Evolutionary conservation across 1,284 basidiomycete genomes (phyloP), one percentile per base, ranked within the genome.

Genomic region (Ceratobasidium theobromae): DNA sequence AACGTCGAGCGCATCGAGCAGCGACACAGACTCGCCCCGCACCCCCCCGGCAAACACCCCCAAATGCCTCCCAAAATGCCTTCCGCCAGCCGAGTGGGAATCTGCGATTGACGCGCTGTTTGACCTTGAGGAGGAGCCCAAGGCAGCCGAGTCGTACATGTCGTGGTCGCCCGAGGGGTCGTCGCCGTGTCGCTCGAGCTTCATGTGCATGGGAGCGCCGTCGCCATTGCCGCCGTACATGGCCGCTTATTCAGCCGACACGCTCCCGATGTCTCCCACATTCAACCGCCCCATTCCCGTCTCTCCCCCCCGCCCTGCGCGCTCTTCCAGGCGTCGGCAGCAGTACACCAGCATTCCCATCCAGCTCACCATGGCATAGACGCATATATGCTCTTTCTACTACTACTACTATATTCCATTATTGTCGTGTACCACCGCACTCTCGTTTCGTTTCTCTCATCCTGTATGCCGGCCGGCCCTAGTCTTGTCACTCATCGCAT

Each of bases 1-100:
- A 16, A 38, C 57, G 2, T 62, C 58, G n/a, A 62, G 58, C 38
- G 46, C 58, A 35, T 62, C 58, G 32, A 49, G 58, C 46, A 62
- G 58, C 32, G 58, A 62, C 46, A 62, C 45, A 1, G 58, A 62
- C 33, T 21, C 46, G 1, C 58, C 58, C 18, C 30, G 58, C 14
- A 62, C 58, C 2, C 58, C 58, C 9, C 58, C 33, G 6, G 32
- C 58, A 16, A 14, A 30, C 33, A 28, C 46, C 11, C 45, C 45
- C 18, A 12, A 38, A 49, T 9, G 25, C 45, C 11, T 48, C 32
- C 21, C 14, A n/a, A 5, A 27, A 46, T 25, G 23, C 58, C 45
- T 46, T 38, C 16, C 53, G 5, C 53, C 53, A 12, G 45, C 58
- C 14, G 58, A 62, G 32, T 51, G 58, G 58, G 58, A 62, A 33